A percentile compares a stretch with the other conserved stretches of the same genome.
phyloP scores from a whole-genome alignment of 768 basidiomycete species.

The Scleroderma citrinum region DNA sequence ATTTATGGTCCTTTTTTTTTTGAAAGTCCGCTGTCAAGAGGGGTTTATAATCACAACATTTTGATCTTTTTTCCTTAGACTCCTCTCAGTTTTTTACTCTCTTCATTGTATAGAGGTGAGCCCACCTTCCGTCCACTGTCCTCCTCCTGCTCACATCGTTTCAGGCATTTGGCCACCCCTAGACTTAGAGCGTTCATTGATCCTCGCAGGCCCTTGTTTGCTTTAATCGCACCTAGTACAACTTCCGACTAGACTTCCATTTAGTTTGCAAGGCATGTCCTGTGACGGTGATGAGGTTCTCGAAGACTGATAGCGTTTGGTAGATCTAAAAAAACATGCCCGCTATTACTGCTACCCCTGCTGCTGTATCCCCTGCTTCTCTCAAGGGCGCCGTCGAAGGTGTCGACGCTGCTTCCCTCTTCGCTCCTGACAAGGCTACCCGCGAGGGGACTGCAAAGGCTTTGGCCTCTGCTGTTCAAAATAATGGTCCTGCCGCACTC shows the following conservation, averaged over 20 bases:
- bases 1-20: conserved; percentile 11
- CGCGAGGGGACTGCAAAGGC: conserved; percentile 66
- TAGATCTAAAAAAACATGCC: conserved; percentile 67
- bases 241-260: neutral
- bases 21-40: conserved; percentile 26
- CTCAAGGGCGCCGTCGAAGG: conserved; percentile 67
- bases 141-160: conserved; percentile 5
- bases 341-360: conserved; percentile 62
- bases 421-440: conserved; percentile 78
- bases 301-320: neutral
- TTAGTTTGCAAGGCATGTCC: neutral
- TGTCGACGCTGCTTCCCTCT: conserved; percentile 70
- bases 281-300: neutral
- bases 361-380: conserved; percentile 56
- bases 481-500: conserved; percentile 78
- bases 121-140: neutral
- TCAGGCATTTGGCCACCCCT: conserved; percentile 36
- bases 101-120: conserved; percentile 31
- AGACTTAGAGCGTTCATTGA: conserved; percentile 66
- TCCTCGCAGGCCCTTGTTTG: conserved; percentile 49
- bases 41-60: conserved; percentile 11
- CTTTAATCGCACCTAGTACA: conserved; percentile 32
- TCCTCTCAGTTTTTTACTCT: conserved; percentile 27
- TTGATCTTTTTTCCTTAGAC: conserved; percentile 22
- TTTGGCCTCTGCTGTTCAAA: conserved; percentile 72